Base-by-base conservation (phyloP, 2,329 filamentous ascomycete species). In the Hortaea werneckii region DNA sequence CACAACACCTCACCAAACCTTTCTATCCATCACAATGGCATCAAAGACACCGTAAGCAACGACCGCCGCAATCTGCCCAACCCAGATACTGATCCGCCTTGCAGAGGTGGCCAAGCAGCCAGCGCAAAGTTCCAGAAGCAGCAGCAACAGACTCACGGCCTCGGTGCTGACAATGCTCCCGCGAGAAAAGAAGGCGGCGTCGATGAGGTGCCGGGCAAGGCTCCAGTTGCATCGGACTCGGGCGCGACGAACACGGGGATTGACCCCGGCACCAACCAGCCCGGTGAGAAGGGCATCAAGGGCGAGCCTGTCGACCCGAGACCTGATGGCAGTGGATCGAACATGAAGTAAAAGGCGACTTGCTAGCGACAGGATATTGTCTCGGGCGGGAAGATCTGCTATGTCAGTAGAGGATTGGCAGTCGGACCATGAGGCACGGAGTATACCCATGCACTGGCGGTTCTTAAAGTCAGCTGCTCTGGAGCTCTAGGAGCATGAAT, bases 101-200 rank as follows among this genome's bases (percentile, higher is more conserved):
- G n/a, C 42, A 58, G 55, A 51, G 61, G 61, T 26, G 61, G 61
- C 48, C 50, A 55, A 46, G 53, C 43, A 38, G 56, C 59, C 43
- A 58, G 54, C 47, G 61, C 56, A 11, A 65, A 65, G 50, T 62
- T 61, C 53, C 51, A 56, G 35, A 65, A 64, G 55, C 58, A 62
- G 46, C 51, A 63, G 50, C 61, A 60, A 27, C 54, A 61, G 50
- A 57, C 55, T 39, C 52, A 65, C 35, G 62, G 62, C 38, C 50
- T 54, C 32, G 62, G 62, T 41, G 60, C 62, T 8, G 49, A 54
- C 40, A 63, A 64, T 49, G 62, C 62, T 9, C 54, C 57, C 7
- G 60, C 56, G 41, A 54, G 58, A 48, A 62, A 54, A 20, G 56
- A 62, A 29, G 51, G 50, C 38, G 32, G 32, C 32, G 30, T 45